Base-by-base conservation (phyloP, 257 asterid genomes). In the Primulina tabacum region DNA sequence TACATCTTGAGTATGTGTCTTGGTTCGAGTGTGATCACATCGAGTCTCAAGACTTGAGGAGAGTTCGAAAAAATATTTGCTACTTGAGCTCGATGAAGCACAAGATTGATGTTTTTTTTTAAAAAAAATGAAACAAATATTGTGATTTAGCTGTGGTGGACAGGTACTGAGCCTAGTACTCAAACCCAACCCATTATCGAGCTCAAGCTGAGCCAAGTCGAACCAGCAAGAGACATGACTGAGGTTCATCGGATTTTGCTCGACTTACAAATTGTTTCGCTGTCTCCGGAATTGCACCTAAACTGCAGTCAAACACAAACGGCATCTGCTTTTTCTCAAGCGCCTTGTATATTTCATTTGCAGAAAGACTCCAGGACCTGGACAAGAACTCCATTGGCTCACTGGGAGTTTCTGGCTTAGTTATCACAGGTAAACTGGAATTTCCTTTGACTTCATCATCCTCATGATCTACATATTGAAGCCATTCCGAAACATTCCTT, bases 381-480 rank as follows among this genome's bases (percentile, higher is more conserved):
- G 89, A 84, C 70, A 84, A 67, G 74, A 84, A 84, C 29, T 82
- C 89, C 87, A 84, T 75, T 0, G 89, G 89, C 71, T 84, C 89
- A 37, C 53, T 68, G 11, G 89, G 89, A 11, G 89, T 84, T 24
- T 82, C 80, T 56, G 87, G 89, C 37, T 82, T 82, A 67, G 84
- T 85, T 0, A 84, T 66, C 32, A 78, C 73, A 8, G 83, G 77
- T 2, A 84, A 50, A 28, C 65, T 72, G 26, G 61, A 50, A 8
- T 50, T 50, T 2, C 57, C 57, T 5, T 18, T 62, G 62, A 43
- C 26, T 53, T 77, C 84, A 43, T 50, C 57, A 16, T 50, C 55
- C 5, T 43, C 55, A 43, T 43, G 18, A 43, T 79, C 81, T 16
- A 65, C 73, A 76, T 62, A 76, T 14, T 66, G 67, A 38, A 77